Evolutionary conservation across 1,139 yeast genomes (phyloP).

Genomic region (Pneumocystis canis): DNA sequence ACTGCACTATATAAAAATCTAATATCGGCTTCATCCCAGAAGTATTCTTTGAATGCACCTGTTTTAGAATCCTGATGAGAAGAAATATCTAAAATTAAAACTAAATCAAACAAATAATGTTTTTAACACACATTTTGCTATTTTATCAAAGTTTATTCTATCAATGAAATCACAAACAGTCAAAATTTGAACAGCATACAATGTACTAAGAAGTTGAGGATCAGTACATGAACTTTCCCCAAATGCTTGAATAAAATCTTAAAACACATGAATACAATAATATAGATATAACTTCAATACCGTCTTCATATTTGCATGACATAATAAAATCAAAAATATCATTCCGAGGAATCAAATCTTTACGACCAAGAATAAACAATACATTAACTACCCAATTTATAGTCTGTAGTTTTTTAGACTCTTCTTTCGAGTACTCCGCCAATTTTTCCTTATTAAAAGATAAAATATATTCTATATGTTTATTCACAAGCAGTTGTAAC

Average conservation of each 20-base stretch:
- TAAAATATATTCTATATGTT: background rate
- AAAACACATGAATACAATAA: constrained; percentile 18
- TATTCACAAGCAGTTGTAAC: background rate
- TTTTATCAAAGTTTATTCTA: constrained; percentile 25
- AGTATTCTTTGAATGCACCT: constrained; percentile 56
- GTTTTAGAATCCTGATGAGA: constrained; percentile 43
- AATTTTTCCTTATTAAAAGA: background rate
- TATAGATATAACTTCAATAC: constrained; percentile 9
- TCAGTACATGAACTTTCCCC: constrained; percentile 86
- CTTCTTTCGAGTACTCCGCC: constrained; percentile 70
- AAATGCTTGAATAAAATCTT: constrained; percentile 50
- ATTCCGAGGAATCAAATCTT: constrained; percentile 41
- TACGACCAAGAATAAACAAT: constrained; percentile 42
- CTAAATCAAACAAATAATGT: background rate
- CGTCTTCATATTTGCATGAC: constrained; percentile 38
- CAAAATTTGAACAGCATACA: constrained; percentile 73
- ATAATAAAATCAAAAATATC: constrained; percentile 55
- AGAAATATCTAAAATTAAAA: constrained; percentile 30
- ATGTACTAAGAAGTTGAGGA: constrained; percentile 72
- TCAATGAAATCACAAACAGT: constrained; percentile 50
- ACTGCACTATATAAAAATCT: constrained; percentile 76
- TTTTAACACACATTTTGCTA: constrained; percentile 28
- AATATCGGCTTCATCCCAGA: constrained; percentile 84
- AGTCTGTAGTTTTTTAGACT: constrained; percentile 81
- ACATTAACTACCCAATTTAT: constrained; percentile 92